Evolutionary conservation across 257 asterid species (phyloP).

Genomic region (Euphrasia confusa): DNA sequence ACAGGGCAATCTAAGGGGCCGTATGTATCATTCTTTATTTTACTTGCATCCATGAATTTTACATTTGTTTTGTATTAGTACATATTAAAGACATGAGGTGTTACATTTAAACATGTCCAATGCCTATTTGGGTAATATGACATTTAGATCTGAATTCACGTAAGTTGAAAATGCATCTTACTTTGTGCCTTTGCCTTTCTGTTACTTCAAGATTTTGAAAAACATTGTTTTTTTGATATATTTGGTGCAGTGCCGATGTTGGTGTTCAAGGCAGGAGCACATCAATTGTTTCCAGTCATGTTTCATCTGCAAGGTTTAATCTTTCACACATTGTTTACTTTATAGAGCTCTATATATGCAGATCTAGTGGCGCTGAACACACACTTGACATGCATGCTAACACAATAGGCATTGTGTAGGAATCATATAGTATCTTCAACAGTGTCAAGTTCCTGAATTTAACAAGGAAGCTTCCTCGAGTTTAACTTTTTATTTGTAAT

Average conservation of each 20-base stretch:
- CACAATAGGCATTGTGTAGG: neutral
- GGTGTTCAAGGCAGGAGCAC: slow-evolving; percentile 55
- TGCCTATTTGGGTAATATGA: slow-evolving; percentile 8
- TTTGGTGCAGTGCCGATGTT: slow-evolving; percentile 51
- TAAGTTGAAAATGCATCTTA: slow-evolving; percentile 12
- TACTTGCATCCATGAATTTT: neutral
- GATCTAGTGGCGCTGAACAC: neutral
- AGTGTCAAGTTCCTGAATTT: slow-evolving; percentile 14
- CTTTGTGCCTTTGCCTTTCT: neutral
- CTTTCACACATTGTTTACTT: slow-evolving; percentile 23
- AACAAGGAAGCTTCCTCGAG: slow-evolving; percentile 12
- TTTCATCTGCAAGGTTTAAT: slow-evolving; percentile 68
- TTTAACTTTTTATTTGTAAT: neutral
- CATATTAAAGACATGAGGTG: neutral
- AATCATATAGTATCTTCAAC: slow-evolving; percentile 17
- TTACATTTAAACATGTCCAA: neutral
- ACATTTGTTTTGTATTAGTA: neutral
- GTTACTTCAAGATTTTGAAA: slow-evolving; percentile 15
- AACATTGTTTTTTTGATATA: slow-evolving; percentile 3
- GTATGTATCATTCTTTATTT: slow-evolving; percentile 40
- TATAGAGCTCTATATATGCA: slow-evolving; percentile 4
- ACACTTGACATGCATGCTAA: slow-evolving; percentile 15
- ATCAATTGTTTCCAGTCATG: slow-evolving; percentile 46
- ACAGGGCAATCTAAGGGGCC: slow-evolving; percentile 33
- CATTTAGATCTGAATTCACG: neutral